Base-by-base conservation (phyloP, 1,139 yeast genomes). In the Kodamaea fungicola region DNA sequence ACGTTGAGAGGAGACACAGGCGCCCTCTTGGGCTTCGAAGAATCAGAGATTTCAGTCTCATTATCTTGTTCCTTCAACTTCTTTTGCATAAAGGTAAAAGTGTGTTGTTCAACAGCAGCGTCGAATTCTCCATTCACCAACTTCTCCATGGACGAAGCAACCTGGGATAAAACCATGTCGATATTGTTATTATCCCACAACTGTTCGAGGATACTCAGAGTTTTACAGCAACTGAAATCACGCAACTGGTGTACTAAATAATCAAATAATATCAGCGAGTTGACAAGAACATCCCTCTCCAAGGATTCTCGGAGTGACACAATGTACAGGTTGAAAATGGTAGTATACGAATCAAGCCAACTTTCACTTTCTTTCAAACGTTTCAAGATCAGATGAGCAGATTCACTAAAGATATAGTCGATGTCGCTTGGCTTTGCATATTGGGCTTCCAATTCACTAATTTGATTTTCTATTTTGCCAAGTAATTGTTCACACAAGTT, bases 241-340 rank as follows among this genome's bases (percentile, higher is more conserved):
- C 52, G 45, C 32, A 67, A 42, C 30, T 64, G 62, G 21, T 57
- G 54, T 2, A 67, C 52, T 32, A 71, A 50, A 38, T 64, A 59
- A 44, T 71, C 76, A 41, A 64, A 67, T 23, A 79, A 56, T 6
- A 76, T 61, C 0, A 84, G 72, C 0, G 86, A 72, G 45, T 74
- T 71, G 42, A 77, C 69, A 28, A 81, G 54, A 7, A 81, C 66
- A 31, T 80, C 81, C 35, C 65, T 68, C 35, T 79, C 80, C 5
- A 77, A 56, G 0, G 68, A 57, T 21, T 74, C 76, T 29, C 66
- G 67, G 29, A 81, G 52, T 22, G 68, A 55, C 1, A 59, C 56
- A 2, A 79, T 51, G 30, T 65, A 55, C 4, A 56, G 52, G n/a
- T 73, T 68, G 41, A 72, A 76, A 1, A 67, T 43, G 0, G 51